These are phyloP conservation scores for Smittium culicis DNA, from an alignment of 371 early-diverging fungal species.

Conservation along the genomic window DNA sequence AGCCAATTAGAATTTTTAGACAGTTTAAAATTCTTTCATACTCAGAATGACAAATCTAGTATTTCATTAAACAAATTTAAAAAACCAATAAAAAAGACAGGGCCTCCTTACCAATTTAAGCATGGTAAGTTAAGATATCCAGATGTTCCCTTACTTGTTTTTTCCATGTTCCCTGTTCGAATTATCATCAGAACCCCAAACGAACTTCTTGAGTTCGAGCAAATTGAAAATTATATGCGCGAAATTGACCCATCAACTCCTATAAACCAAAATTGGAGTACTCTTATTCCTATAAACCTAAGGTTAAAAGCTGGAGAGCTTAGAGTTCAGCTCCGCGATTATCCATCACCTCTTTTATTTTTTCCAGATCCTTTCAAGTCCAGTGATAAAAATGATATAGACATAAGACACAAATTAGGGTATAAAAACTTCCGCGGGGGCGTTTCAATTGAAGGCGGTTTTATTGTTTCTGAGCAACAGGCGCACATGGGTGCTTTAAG, in stretches of 20 bases:
- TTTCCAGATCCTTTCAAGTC: conserved; percentile 28
- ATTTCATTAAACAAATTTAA: background rate
- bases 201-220: conserved; percentile 23
- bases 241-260: conserved; percentile 31
- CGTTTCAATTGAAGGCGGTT: conserved; percentile 26
- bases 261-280: conserved; percentile 24
- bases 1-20: background rate
- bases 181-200: conserved; percentile 25
- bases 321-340: conserved; percentile 30
- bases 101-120: conserved; percentile 25
- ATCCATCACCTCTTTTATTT: conserved; percentile 31
- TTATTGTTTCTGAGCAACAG: conserved; percentile 30
- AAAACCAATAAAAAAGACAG: no score
- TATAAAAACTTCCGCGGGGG: conserved; percentile 26
- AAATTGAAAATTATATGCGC: conserved; percentile 29
- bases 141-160: conserved; percentile 20
- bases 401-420: conserved; percentile 5
- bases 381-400: background rate
- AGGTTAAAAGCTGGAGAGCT: conserved; percentile 30
- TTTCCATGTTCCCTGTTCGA: conserved; percentile 25
- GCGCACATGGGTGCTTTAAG: conserved; percentile 28
- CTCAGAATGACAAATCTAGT: background rate
- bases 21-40: background rate
- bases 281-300: conserved; percentile 25
- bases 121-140: conserved; percentile 29